Base-by-base conservation (phyloP, 2,329 filamentous ascomycete genomes). In the Talaromyces pinophilus region DNA sequence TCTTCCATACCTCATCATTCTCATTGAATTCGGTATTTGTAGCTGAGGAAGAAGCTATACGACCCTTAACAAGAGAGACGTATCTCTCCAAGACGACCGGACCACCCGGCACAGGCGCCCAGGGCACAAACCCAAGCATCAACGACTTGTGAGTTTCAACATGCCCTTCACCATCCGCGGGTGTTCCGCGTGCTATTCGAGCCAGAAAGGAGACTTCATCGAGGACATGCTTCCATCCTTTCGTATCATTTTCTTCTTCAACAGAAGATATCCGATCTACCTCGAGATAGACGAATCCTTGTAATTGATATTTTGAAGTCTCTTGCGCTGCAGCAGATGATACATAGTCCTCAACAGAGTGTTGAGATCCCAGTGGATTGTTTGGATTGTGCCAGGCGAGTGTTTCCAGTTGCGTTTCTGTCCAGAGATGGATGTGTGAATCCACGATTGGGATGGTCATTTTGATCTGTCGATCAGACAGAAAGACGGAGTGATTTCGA, bases 341-440 rank as follows among this genome's bases (percentile, higher is more conserved):
- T 48, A 81, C 77, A 80, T 91, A 93, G 74, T 93, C 85, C 35
- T 83, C 77, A 59, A 91, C 73, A 1, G 89, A 89, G 76, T 88
- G 87, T 70, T 88, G 87, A 61, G 84, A 84, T 60, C 86, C 83
- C 61, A 96, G 82, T 4, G 87, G 83, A 73, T 84, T 79, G 57
- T 83, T 80, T 5, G 86, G 80, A 3, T 78, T 84, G 80, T 87
- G 86, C 93, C 92, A 97, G 66, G 86, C 81, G 69, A 96, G 86
- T 46, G 86, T 85, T 64, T 84, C 75, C 62, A 90, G 75, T 72
- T 94, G 90, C 63, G 86, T 85, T 55, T 82, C 78, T 54, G 92
- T 91, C 82, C 88, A 97, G 74, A 97, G 88, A 81, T 97, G 93
- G 79, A 97, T 90, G 82, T 97, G 94, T 46, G 92, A 90, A 82